Conservation (phyloP, 2,329 filamentous ascomycete species). For the Epichloe aotearoae region DNA sequence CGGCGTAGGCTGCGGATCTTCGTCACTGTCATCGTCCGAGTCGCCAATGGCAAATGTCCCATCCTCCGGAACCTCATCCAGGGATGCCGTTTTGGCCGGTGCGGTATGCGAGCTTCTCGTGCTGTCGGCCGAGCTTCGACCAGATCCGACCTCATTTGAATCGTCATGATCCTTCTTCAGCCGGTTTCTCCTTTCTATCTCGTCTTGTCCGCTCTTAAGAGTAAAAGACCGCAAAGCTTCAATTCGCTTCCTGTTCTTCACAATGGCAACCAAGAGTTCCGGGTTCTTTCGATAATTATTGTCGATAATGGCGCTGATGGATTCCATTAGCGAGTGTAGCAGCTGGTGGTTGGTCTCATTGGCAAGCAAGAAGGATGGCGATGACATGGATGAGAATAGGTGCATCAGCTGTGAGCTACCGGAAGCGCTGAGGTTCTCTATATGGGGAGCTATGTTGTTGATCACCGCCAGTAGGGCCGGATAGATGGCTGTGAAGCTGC, state of each 20-base stretch:
- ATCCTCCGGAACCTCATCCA: constrained; percentile 41
- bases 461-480: constrained; percentile 84
- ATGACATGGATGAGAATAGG: constrained; percentile 83
- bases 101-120: constrained; percentile 42
- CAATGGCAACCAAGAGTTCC: constrained; percentile 64
- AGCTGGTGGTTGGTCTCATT: constrained; percentile 85
- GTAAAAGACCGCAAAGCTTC: constrained; percentile 80
- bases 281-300: constrained; percentile 75
- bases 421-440: constrained; percentile 60
- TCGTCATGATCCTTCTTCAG: constrained; percentile 48
- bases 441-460: constrained; percentile 80
- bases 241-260: constrained; percentile 71
- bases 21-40: constrained; percentile 51
- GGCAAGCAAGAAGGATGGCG: constrained; percentile 78
- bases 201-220: constrained; percentile 79
- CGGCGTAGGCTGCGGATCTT: constrained; percentile 44
- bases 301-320: constrained; percentile 80
- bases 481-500: constrained; percentile 81
- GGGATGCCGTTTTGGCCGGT: constrained; percentile 12
- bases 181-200: constrained; percentile 69
- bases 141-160: constrained; percentile 33
- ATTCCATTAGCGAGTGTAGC: constrained; percentile 70
- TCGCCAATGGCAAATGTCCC: constrained; percentile 80
- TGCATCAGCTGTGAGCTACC: constrained; percentile 76
- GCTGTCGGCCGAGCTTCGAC: constrained; percentile 55